Conservation (phyloP, 164 flowering plant genomes). For the Pachysandra terminalis region DNA sequence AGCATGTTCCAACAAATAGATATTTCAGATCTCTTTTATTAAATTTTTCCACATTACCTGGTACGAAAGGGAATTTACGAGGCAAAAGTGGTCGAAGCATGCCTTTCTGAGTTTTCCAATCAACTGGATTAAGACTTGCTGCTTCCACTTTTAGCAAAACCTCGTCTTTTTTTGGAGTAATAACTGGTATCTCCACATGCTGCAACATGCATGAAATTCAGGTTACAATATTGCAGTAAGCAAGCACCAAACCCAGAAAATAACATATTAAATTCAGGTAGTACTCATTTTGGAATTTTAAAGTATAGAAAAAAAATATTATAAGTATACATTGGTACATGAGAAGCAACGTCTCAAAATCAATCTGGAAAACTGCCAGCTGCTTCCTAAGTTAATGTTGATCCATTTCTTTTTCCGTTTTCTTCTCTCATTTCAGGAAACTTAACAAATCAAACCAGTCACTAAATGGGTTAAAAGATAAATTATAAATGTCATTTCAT, state of each 20-base stretch:
- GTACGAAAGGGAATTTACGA: conserved; percentile 57
- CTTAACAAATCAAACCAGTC: too few species aligned
- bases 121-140: conserved; percentile 56
- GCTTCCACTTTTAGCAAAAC: conserved; percentile 68
- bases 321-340: too few species aligned
- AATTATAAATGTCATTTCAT: too few species aligned
- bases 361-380: background rate
- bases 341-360: background rate
- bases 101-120: conserved; percentile 69
- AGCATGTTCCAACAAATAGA: too few species aligned
- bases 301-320: background rate
- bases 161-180: conserved; percentile 52
- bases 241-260: background rate
- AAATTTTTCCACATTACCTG: too few species aligned
- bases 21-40: too few species aligned
- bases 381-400: background rate
- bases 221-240: background rate
- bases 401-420: too few species aligned
- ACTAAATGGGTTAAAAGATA: too few species aligned
- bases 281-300: background rate
- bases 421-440: too few species aligned
- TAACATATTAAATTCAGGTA: background rate
- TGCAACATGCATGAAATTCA: conserved; percentile 21
- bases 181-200: conserved; percentile 71
- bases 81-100: conserved; percentile 46